Evolutionary conservation across 192 early-diverging fungal species (phyloP), one percentile per base, ranked within the genome.

Genomic region (Dissophora globulifera): DNA sequence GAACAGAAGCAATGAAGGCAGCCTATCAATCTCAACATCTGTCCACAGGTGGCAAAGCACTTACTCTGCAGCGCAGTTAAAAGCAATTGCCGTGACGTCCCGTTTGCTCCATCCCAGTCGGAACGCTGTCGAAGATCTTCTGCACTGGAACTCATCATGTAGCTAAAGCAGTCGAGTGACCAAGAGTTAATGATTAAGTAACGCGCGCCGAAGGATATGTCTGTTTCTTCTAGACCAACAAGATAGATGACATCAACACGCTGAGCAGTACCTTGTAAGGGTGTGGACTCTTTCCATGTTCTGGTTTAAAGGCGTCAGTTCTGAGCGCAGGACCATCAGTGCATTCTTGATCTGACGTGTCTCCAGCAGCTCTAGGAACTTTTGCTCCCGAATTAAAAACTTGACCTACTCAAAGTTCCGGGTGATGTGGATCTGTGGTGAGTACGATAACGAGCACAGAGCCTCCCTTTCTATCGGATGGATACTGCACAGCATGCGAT

Each of bases 311-410:
- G 89, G 87, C 40, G 91, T 83, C 27, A 98, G 78, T 72, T 98
- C 95, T 50, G 86, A 88, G 41, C 94, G 88, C 25, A 99, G 78
- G 7, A 94, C 83, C 5, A 84, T 47, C 45, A 97, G 67, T 4
- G 96, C 97, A 49, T 85, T 81, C 61, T 92, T 88, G 3, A 89
- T 85, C 35, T 91, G 54, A 41, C 84, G 71, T 6, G 68, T 62
- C 79, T 96, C 94, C 32, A 99, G 64, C 4, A 92, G 76, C 75
- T 99, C 98, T 26, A 98, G 76, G 63, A 90, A 99, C 71, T 95
- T 94, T 85, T 99, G 98, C 47, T 91, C 82, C 50, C 93, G 83
- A 53, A 96, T 85, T 27, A 95, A 80, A 69, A 96, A 96, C 60
- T 71, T 80, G 26, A 89, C 86, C 41, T 67, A 29, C n/a, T n/a